These are phyloP conservation scores for Ceriops tagal DNA, from an alignment of 345 rosid species.

Conservation along the genomic window DNA sequence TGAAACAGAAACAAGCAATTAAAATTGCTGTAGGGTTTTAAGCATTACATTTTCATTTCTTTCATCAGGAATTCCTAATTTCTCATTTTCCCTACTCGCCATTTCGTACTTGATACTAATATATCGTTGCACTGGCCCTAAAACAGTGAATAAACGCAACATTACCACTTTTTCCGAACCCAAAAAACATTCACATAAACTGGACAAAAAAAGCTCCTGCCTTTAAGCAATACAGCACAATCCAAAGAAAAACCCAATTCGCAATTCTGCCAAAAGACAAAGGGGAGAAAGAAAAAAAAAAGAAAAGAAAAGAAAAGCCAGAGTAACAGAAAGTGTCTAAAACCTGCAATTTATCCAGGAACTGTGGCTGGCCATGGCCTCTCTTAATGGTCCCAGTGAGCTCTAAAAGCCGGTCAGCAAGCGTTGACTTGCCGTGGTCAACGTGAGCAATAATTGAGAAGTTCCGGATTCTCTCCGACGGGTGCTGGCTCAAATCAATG, in stretches of 20 bases:
- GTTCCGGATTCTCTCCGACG: conserved; percentile 77
- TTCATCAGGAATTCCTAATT: too few species aligned
- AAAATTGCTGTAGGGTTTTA: too few species aligned
- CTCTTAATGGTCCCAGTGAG: conserved; percentile 88
- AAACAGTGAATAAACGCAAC: too few species aligned
- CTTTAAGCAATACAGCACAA: not conserved
- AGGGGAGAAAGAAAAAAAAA: too few species aligned
- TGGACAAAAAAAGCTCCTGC: not conserved
- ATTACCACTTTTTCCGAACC: too few species aligned
- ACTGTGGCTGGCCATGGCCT: conserved; percentile 97
- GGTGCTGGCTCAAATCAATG: conserved; percentile 65
- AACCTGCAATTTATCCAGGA: conserved; percentile 93
- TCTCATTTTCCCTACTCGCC: too few species aligned
- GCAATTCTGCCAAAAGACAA: not conserved
- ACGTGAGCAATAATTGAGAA: conserved; percentile 95
- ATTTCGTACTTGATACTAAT: too few species aligned
- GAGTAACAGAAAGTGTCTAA: not conserved
- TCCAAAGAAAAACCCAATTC: not conserved
- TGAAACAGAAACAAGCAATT: too few species aligned
- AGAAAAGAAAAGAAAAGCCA: not conserved
- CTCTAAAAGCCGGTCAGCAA: conserved; percentile 96
- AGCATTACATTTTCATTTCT: too few species aligned
- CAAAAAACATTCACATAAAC: too few species aligned
- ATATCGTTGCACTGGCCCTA: too few species aligned
- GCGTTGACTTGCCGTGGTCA: conserved; percentile 93